Conservation (phyloP, 768 basidiomycete species). For the Suillus subalutaceus region DNA sequence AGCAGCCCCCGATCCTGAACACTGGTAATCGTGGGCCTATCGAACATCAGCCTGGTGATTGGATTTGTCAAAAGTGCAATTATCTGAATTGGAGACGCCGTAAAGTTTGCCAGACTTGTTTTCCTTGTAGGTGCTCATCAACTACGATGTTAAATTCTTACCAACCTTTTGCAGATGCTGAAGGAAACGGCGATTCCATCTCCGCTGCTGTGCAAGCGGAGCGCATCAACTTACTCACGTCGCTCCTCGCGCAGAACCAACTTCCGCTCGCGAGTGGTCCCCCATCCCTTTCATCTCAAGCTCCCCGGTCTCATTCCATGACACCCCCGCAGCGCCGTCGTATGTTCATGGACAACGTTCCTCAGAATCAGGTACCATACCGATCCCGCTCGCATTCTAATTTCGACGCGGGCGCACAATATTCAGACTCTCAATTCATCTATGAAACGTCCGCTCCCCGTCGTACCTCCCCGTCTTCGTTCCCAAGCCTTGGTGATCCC, state of each 20-base stretch:
- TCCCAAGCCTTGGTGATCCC: constrained; percentile 32
- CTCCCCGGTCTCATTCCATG: constrained; percentile 45
- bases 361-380: constrained; percentile 38
- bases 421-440: constrained; percentile 53
- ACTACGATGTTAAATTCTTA: constrained; percentile 13
- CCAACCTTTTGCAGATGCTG: constrained; percentile 58
- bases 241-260: constrained; percentile 67
- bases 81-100: constrained; percentile 87
- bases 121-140: constrained; percentile 62
- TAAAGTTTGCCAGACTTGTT: constrained; percentile 90
- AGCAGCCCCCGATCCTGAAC: constrained; percentile 88
- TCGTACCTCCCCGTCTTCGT: constrained; percentile 44
- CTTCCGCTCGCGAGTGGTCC: constrained; percentile 26
- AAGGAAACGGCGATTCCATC: constrained; percentile 87
- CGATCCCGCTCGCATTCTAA: constrained; percentile 51
- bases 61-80: constrained; percentile 83
- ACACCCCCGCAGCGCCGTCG: constrained; percentile 49
- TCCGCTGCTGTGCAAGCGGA: constrained; percentile 85
- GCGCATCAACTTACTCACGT: constrained; percentile 77
- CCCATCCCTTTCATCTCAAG: constrained; percentile 20
- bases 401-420: constrained; percentile 48
- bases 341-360: constrained; percentile 41
- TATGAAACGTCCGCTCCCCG: constrained; percentile 65
- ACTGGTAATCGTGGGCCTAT: constrained; percentile 89
- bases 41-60: constrained; percentile 82